These are phyloP conservation scores for Eutrema yunnanense DNA, from an alignment of 345 rosid genomes.

Conservation along the genomic window DNA sequence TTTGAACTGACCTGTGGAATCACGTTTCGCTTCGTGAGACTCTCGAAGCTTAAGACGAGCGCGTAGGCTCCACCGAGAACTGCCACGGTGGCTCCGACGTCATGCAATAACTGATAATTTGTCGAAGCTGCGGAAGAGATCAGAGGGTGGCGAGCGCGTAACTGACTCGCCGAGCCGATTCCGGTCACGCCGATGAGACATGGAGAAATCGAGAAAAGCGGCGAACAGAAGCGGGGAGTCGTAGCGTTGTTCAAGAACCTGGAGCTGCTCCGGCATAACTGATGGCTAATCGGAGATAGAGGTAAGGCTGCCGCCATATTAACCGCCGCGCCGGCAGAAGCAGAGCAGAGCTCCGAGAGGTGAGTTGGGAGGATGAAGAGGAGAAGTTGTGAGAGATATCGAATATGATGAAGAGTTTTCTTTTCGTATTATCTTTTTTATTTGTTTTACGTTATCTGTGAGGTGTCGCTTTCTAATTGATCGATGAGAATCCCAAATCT, in stretches of 20 bases:
- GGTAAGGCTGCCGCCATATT: constrained; percentile 11
- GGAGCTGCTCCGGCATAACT: constrained; percentile 1
- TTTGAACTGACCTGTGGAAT: constrained; percentile 50
- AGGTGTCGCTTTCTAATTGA: constrained; percentile 7
- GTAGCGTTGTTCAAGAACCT: neutral
- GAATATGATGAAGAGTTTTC: neutral
- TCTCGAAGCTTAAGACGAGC: constrained; percentile 59
- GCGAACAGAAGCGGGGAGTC: constrained; percentile 16
- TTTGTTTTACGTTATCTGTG: neutral
- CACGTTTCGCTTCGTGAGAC: constrained; percentile 50
- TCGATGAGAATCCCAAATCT: neutral
- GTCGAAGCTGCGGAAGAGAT: neutral
- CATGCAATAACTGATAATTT: constrained; percentile 43
- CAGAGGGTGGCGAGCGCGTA: constrained; percentile 19
- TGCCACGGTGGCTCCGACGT: constrained; percentile 60
- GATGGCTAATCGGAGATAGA: constrained; percentile 17
- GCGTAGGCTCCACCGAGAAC: constrained; percentile 70
- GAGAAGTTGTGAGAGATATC: neutral
- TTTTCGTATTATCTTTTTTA: neutral
- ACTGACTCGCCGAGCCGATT: neutral
- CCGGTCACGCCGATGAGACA: neutral
- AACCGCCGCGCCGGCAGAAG: neutral
- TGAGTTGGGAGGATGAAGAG: neutral
- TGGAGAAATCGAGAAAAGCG: neutral
- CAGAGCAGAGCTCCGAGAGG: neutral